Conservation (phyloP, 31 red algal species). For the Odonthalia washingtoniensis region DNA sequence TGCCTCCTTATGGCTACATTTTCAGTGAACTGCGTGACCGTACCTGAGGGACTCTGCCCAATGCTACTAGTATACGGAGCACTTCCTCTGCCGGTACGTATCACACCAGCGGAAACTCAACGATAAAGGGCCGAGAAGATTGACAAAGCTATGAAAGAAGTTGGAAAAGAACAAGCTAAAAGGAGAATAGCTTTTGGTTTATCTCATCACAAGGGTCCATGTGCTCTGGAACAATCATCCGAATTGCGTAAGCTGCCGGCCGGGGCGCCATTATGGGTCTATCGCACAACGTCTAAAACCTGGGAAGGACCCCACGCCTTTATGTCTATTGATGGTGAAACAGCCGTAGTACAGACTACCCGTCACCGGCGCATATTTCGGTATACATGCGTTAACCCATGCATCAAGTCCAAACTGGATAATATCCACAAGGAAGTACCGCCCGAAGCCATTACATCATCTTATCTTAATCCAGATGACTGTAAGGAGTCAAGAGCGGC, state of each 20-base stretch:
- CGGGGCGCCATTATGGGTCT: constrained; percentile 7
- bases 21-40: no score
- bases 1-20: no score
- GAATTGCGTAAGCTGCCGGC: constrained; percentile 10
- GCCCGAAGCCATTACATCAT: no score
- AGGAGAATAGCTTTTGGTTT: constrained; percentile 5
- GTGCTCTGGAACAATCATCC: neutral
- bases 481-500: no score
- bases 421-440: no score
- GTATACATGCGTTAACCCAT: neutral
- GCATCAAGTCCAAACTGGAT: neutral
- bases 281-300: neutral
- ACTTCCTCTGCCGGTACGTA: no score
- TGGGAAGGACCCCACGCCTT: constrained; percentile 16
- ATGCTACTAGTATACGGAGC: no score
- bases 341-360: constrained; percentile 1
- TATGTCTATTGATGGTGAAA: constrained; percentile 31
- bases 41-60: no score
- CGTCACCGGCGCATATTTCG: neutral
- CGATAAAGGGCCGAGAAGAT: neutral
- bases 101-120: constrained; percentile 7
- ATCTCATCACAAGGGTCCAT: neutral
- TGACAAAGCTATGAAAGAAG: neutral
- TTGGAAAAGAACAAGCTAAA: neutral
- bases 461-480: no score